phyloP scores from a whole-genome alignment of 2,329 filamentous ascomycete species.

The Alternaria longipes region DNA sequence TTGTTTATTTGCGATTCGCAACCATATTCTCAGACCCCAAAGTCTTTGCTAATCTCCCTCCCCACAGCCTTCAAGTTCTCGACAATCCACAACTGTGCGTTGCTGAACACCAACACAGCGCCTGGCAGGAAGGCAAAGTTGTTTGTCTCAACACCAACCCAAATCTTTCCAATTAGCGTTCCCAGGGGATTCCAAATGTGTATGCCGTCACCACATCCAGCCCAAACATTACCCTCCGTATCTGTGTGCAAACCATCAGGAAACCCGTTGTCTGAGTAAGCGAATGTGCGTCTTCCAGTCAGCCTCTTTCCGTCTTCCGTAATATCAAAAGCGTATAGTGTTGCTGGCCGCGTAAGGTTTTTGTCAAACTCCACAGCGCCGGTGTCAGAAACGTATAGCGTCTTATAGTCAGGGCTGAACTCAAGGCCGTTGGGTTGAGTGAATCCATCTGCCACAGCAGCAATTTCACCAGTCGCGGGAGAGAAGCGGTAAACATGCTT shows the following conservation, averaged over 20 bases:
- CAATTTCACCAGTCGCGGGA: constrained; percentile 52
- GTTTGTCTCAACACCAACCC: constrained; percentile 54
- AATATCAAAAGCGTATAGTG: constrained; percentile 56
- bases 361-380: constrained; percentile 52
- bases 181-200: constrained; percentile 64
- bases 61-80: constrained; percentile 46
- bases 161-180: constrained; percentile 66
- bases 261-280: constrained; percentile 62
- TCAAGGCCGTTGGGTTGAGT: constrained; percentile 58
- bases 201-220: constrained; percentile 64
- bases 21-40: constrained; percentile 27
- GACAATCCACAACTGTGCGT: constrained; percentile 49
- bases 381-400: constrained; percentile 58
- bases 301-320: constrained; percentile 49
- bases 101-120: constrained; percentile 46
- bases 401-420: constrained; percentile 55
- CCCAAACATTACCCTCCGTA: constrained; percentile 64
- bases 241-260: constrained; percentile 69
- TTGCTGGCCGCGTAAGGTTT: constrained; percentile 53
- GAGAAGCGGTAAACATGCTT: constrained; percentile 56
- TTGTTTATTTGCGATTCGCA: neutral
- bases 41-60: constrained; percentile 49
- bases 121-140: constrained; percentile 52
- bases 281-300: constrained; percentile 59
- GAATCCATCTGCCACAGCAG: constrained; percentile 55